Evolutionary conservation across 140 eudicot genomes (phyloP), one percentile per base, ranked within the genome.

Genomic region (Ambrosia hybrid): DNA sequence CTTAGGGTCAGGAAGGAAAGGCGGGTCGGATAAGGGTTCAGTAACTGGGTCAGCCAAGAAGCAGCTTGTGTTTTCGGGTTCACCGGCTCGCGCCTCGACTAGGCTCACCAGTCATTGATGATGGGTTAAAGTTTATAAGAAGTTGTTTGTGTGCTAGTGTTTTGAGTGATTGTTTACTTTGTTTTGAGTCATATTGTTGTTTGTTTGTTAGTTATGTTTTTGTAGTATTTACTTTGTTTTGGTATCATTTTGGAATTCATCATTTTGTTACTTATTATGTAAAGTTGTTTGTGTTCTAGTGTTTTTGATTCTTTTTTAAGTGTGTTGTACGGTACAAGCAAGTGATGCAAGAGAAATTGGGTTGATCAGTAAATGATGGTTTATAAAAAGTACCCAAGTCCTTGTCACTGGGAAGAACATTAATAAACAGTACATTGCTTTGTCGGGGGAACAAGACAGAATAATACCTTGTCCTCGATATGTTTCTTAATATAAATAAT

Each of bases 11-110:
- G 80, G 74, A 68, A 83, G 84, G 36, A 84, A 79, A 67, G 65
- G 71, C 16, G 65, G 41, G 11, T 72, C 83, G 0, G 84, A 78
- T 9, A 81, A 74, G 30, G 75, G 77, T 9, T 71, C 83, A 0
- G 66, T 67, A 13, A 58, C 37, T 8, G 78, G 85, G 49, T 83
- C 93, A 4, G 87, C 84, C 13, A 87, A 82, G 82, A 87, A 84
- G 81, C 76, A 83, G 76, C 74, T 87, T 17, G 84, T 84, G 38
- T 87, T 84, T 59, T 39, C 85, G 4, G 85, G 80, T 1, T 78
- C 92, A 65, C 92, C 89, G 2, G 80, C 86, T 62, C 74, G 71
- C 2, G 56, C 61, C 26, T 53, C 83, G 3, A 77, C 84, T 64
- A 87, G 87, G 80, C 79, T 76, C 33, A 65, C 83, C 0, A 77